These are phyloP conservation scores for Globomyces pollinis-pini DNA, from an alignment of 192 early-diverging fungal genomes.

Conservation along the genomic window DNA sequence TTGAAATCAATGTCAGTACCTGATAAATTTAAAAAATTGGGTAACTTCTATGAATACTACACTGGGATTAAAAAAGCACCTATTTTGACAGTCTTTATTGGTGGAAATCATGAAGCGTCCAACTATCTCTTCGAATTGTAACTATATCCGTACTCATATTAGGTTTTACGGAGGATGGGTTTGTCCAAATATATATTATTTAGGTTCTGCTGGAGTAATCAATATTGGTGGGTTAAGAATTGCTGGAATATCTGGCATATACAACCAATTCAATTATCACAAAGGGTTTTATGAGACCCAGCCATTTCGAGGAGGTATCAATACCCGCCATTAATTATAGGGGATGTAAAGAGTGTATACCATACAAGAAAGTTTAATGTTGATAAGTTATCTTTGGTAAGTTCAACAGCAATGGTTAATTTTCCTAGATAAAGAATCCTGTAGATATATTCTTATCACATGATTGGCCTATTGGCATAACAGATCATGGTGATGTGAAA, in stretches of 20 bases:
- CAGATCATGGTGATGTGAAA: conserved; percentile 62
- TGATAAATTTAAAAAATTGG: conserved; percentile 73
- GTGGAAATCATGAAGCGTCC: conserved; percentile 96
- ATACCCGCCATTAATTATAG: conserved; percentile 65
- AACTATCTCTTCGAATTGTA: conserved; percentile 93
- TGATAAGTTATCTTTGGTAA: conserved; percentile 62
- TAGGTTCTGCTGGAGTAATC: conserved; percentile 81
- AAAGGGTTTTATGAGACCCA: conserved; percentile 66
- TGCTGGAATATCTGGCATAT: conserved; percentile 90
- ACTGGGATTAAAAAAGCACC: conserved; percentile 70
- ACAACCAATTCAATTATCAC: conserved; percentile 43
- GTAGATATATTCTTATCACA: conserved; percentile 90
- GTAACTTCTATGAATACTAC: conserved; percentile 92
- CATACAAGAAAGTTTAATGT: conserved; percentile 83
- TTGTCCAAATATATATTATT: conserved; percentile 83
- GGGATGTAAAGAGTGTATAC: conserved; percentile 66
- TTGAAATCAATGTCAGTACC: conserved; percentile 77
- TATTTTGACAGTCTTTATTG: conserved; percentile 88
- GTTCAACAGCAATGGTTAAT: too few species aligned
- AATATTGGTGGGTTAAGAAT: conserved; percentile 86
- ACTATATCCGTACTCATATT: too few species aligned
- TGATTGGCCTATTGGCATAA: conserved; percentile 91
- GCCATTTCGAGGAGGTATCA: too few species aligned
- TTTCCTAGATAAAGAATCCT: conserved; percentile 59
- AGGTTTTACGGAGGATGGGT: conserved; percentile 96